Conservation (phyloP, 1,284 basidiomycete genomes). For the Moesziomyces globuligerus region DNA sequence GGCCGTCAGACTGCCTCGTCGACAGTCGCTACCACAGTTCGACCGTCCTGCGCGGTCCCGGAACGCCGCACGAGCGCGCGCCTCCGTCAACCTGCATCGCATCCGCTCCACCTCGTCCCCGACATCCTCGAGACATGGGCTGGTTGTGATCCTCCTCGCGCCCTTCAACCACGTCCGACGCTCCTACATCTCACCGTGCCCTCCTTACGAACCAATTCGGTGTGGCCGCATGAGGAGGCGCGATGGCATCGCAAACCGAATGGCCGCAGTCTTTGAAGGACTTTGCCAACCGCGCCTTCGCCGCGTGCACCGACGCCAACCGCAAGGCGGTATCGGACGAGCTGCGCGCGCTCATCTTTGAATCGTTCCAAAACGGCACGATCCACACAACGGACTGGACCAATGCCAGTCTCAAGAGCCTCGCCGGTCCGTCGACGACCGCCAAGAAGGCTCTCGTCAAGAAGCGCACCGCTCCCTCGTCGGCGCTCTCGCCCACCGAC, state of each 20-base stretch:
- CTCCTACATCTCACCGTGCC: no score
- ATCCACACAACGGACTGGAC: conserved; percentile 90
- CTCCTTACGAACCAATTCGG: no score
- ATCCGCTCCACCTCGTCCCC: no score
- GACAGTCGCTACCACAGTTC: no score
- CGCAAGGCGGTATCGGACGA: conserved; percentile 68
- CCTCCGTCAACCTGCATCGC: no score
- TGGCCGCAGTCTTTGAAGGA: conserved; percentile 59
- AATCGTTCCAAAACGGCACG: conserved; percentile 73
- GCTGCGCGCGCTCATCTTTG: conserved; percentile 68
- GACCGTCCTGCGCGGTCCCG: no score
- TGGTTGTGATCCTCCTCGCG: no score
- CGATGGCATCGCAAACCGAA: conserved; percentile 51
- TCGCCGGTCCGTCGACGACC: conserved; percentile 42
- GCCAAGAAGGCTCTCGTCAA: conserved; percentile 33
- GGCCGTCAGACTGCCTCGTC: no score
- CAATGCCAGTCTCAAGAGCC: conserved; percentile 82
- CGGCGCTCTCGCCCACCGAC: conserved; percentile 4
- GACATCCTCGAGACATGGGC: no score
- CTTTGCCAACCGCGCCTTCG: conserved; percentile 62
- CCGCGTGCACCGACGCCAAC: conserved; percentile 67
- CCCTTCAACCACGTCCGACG: no score
- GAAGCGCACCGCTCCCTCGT: conserved; percentile 30
- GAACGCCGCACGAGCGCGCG: no score
- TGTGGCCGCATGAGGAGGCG: no score